Base-by-base conservation (phyloP, 805 yeast species). In the Barnettozyma sp. region DNA sequence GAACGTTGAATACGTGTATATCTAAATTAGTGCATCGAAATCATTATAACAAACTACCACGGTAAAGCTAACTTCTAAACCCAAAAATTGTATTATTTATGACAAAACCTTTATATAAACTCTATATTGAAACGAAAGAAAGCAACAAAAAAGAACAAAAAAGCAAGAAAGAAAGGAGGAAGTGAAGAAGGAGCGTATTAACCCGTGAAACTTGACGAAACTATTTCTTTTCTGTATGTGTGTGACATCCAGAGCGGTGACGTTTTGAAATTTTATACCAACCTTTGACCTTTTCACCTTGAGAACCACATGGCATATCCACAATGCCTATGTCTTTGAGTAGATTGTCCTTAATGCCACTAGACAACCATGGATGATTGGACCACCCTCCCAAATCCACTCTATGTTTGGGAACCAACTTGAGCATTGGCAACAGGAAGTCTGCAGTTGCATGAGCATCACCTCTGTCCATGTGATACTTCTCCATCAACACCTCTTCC, bases 401-500 rank as follows among this genome's bases (percentile, higher is more conserved):
- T 35, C 83, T 60, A 10, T 64, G 64, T 29, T 55, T 54, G 18
- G 78, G 71, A 45, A 69, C 65, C 45, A 66, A 64, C 32, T 58
- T 60, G 31, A 78, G 59, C 63, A 79, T 71, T 37, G 71, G 64
- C 31, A 60, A 46, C 25, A 78, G 58, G 40, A 78, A 72, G 38
- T 66, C 71, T 5, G 67, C 47, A 13, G 73, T 54, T 25, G 69
- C 63, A 23, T 43, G 39, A 7, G 90, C 79, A 31, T 75, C 78
- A 8, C 63, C 59, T 25, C 65, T 66, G 19, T 72, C 59, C 52
- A 78, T 73, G 40, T 76, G 76, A 55, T 85, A 85, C 60, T 86
- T 86, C 46, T 85, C 87, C 33, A 64, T 63, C 31, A 85, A 63
- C 3, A 86, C 94, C 38, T 71, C 76, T 36, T 66, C 63, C 44